Conservation (phyloP, 2,329 filamentous ascomycete species). For the Raffaelea arxii region DNA sequence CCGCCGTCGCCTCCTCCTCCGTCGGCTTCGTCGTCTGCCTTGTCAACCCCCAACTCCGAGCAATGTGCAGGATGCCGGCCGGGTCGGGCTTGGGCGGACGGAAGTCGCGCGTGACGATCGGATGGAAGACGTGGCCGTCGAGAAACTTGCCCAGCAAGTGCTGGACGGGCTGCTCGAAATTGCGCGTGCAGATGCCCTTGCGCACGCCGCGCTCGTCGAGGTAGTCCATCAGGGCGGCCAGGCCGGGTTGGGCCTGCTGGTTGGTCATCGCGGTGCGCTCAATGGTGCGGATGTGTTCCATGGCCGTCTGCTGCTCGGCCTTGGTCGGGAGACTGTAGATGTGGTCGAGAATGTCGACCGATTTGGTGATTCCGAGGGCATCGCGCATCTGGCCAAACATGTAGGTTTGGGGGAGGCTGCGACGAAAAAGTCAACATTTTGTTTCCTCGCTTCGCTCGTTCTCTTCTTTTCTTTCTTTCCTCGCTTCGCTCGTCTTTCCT, state of each 20-base stretch:
- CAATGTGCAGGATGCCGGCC: constrained; percentile 80
- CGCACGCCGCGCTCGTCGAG: constrained; percentile 56
- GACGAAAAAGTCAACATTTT: not conserved
- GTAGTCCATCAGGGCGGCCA: constrained; percentile 70
- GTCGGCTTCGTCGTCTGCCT: constrained; percentile 13
- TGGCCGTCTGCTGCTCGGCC: constrained; percentile 50
- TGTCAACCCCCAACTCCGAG: constrained; percentile 60
- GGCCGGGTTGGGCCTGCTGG: constrained; percentile 75
- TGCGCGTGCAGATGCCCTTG: constrained; percentile 87
- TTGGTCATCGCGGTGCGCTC: constrained; percentile 71
- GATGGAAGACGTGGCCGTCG: constrained; percentile 55
- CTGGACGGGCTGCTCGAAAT: constrained; percentile 73
- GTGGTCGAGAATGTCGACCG: constrained; percentile 79
- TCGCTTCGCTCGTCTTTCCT: too few relatives aligned
- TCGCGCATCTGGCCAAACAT: constrained; percentile 87
- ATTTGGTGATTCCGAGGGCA: constrained; percentile 62
- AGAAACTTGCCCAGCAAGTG: constrained; percentile 72
- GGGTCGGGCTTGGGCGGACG: constrained; percentile 78
- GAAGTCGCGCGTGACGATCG: constrained; percentile 79
- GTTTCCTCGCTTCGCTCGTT: too few relatives aligned
- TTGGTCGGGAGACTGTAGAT: constrained; percentile 61
- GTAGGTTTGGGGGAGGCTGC: constrained; percentile 80
- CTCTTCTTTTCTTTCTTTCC: too few relatives aligned
- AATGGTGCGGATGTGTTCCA: constrained; percentile 65
- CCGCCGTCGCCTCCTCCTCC: constrained; percentile 13